Evolutionary conservation across 2,329 filamentous ascomycete species (phyloP).

Genomic region (Cladosporium sp.): DNA sequence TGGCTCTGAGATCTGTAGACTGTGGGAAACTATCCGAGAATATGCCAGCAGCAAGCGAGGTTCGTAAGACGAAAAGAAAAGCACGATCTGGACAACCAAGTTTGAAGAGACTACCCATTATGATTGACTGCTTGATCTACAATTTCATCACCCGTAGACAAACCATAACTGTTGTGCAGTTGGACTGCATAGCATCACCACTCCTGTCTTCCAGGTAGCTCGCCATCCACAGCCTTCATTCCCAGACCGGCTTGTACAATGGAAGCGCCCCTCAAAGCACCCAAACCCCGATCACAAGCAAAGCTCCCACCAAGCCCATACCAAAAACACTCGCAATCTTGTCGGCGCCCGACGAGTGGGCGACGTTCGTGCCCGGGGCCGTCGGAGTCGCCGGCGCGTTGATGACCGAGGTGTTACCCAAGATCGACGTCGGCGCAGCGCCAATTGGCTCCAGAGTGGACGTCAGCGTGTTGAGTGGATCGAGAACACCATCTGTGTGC

Average conservation of each 20-base stretch:
- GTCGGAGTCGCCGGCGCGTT: background rate
- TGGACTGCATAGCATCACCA: background rate
- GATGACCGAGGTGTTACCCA: background rate
- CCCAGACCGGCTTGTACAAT: no score
- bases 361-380: background rate
- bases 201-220: no score
- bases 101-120: background rate
- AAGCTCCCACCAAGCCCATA: background rate
- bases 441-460: background rate
- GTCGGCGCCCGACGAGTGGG: background rate
- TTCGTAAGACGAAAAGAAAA: no score
- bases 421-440: background rate
- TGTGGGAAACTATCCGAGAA: background rate
- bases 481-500: background rate
- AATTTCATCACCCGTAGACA: background rate
- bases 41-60: no score
- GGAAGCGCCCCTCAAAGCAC: background rate
- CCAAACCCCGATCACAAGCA: background rate
- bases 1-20: no score
- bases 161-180: background rate
- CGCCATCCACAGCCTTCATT: no score
- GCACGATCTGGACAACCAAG: no score
- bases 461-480: background rate
- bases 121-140: background rate
- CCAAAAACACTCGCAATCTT: background rate